Conservation (phyloP, 768 basidiomycete genomes). For the Tulasnella sp. region DNA sequence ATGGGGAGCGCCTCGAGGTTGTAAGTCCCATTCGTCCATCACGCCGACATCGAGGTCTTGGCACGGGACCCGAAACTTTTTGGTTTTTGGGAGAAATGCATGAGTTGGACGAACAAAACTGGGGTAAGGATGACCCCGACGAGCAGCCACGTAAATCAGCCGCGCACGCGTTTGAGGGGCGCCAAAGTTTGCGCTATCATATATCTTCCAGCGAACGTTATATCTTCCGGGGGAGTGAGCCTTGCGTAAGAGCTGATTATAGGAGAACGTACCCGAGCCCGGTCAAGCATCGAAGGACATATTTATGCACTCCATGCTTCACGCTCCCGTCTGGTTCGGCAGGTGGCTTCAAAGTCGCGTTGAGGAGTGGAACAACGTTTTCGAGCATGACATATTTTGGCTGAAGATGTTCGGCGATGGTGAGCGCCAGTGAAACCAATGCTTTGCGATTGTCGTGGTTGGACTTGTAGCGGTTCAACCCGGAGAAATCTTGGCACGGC, state of each 20-base stretch:
- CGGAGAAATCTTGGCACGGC: conserved; percentile 16
- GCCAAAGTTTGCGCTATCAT: conserved; percentile 66
- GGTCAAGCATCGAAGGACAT: conserved; percentile 47
- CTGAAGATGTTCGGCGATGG: not conserved
- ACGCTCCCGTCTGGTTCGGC: not conserved
- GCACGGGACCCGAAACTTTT: conserved; percentile 11
- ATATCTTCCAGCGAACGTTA: conserved; percentile 54
- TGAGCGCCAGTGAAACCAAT: not conserved
- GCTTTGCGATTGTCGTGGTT: conserved; percentile 12
- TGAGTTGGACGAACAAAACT: conserved; percentile 7
- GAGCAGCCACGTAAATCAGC: conserved; percentile 46
- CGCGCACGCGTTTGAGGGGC: conserved; percentile 59
- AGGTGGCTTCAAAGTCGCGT: not conserved
- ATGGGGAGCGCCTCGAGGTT: conserved; percentile 45
- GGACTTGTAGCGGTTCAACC: conserved; percentile 10
- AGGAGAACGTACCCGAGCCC: conserved; percentile 48
- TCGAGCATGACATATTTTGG: conserved; percentile 17
- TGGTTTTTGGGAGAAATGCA: conserved; percentile 33
- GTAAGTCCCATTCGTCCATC: not conserved
- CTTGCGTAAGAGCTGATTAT: not conserved
- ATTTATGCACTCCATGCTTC: conserved; percentile 15
- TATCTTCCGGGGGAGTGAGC: conserved; percentile 39
- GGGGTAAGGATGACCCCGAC: conserved; percentile 4
- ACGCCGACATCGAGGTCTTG: not conserved
- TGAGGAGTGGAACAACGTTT: conserved; percentile 8